Evolutionary conservation across 257 asterid species (phyloP), one percentile per base, ranked within the genome.

Genomic region (Salvia hispanica): DNA sequence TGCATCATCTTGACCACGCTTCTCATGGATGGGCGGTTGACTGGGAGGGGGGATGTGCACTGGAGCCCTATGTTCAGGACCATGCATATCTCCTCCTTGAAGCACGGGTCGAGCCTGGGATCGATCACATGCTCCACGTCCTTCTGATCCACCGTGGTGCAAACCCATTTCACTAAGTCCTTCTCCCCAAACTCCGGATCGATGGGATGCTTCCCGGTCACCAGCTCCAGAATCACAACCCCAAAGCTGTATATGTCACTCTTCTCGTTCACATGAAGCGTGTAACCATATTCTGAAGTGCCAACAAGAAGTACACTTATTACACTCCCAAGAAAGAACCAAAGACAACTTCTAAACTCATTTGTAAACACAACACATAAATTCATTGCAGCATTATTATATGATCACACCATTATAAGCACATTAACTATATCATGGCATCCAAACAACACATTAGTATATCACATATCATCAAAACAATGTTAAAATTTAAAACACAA

Each of bases 211-310:
- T 79, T 82, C 31, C 99, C 97, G 0, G 92, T 90, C 0, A 90
- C 90, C 56, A 93, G 52, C 76, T 93, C 99, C 2, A 93, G 90
- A 13, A 90, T 80, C 10, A 93, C 96, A 0, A 93, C 90, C 0
- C 99, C 99, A 2, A 93, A 93, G 61, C 99, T 93, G 86, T 90
- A 93, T 25, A 77, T 88, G 55, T 93, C 99, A 34, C 99, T 93
- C 89, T 90, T 93, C 77, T 93, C 99, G 0, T 88, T 93, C 82
- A 93, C 99, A 9, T 96, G 79, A 3, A 93, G 87, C 14, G 99
- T 93, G 74, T 93, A 91, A 6, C 91, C 97, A 39, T 93, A 93
- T 71, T 93, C 97, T 93, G 91, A 71, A 83, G 76, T 4, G 36
- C 31, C 31, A 25, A 25, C 31, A 25, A 25, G 31, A 25, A 1